A percentile compares a stretch with the other conserved stretches of the same genome.
Evolutionary conservation across 768 basidiomycete genomes (phyloP).

Genomic region (Hygrocybe punicea): DNA sequence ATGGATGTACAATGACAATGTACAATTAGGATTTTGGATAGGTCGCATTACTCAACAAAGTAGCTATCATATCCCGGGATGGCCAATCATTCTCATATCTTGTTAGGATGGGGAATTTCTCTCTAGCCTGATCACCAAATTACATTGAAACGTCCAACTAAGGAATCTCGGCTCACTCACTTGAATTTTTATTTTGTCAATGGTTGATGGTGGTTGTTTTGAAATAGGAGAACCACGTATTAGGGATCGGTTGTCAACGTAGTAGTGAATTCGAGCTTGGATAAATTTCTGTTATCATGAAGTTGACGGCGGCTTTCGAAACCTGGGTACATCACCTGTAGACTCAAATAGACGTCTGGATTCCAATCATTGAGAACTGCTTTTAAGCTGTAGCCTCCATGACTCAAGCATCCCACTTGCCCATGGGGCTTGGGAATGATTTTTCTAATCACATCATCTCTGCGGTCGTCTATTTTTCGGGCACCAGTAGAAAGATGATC

Average conservation of each 20-base stretch:
- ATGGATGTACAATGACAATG: too few relatives aligned
- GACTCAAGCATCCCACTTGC: background rate
- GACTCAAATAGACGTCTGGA: background rate
- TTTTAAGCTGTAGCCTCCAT: background rate
- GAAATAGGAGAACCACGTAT: background rate
- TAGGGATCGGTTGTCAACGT: background rate
- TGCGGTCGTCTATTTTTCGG: background rate
- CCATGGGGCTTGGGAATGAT: background rate
- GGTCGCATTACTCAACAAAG: background rate
- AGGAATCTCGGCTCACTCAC: background rate
- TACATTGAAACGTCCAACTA: background rate
- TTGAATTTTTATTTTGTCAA: background rate
- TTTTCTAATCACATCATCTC: background rate
- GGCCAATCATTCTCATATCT: constrained; percentile 1
- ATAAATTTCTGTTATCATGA: background rate
- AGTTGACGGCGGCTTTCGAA: background rate
- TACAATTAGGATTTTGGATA: background rate
- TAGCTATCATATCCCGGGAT: background rate
- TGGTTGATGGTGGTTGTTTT: background rate
- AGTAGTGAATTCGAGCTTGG: background rate
- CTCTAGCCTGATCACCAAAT: background rate
- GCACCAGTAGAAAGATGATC: background rate
- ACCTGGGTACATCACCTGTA: background rate
- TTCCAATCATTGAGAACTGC: background rate
- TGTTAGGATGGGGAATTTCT: background rate